Base-by-base conservation (phyloP, 495 filamentous ascomycete genomes). In the Penicillium ucsense region DNA sequence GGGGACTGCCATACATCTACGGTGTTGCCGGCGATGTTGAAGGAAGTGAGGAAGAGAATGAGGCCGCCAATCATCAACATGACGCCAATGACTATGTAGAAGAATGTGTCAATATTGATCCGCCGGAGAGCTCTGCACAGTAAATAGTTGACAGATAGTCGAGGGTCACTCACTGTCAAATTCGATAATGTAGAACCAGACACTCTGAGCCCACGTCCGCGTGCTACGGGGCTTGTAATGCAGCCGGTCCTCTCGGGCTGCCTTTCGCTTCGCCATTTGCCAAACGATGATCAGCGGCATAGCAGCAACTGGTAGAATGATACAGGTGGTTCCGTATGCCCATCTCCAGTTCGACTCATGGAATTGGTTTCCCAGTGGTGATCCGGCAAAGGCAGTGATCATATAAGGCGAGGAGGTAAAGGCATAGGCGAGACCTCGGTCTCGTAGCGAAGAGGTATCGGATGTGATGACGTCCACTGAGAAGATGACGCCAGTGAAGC, bases 31-130 rank as follows among this genome's bases (percentile, higher is more conserved):
- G 70, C 71, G 9, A 85, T 60, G 42, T 52, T 72, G 62, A 87
- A 78, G 6, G 83, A 76, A 1, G 82, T 67, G 4, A 85, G 71
- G 53, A 87, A 77, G 8, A 85, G 61, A 5, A 71, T 68, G 38
- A 85, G 56, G 30, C 80, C 82, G 11, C 62, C 71, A 27, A 67
- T 62, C 43, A 84, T 61, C 8, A 87, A 59, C 30, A 83, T 47
- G 4, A 84, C 62, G 8, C 83, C 82, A 12, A 76, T 30, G 12
- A 70, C 68, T 74, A 46, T 34, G 20, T 2, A 6, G 36, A 11
- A 4, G 33, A 37, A 2, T 20, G 20, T 20, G 20, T 20, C 20
- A 20, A 20, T 20, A 20, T 20, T 20, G 20, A 20, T 20, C 20
- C 20, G 1, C 20, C 8, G 40, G 5, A 38, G n/a, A 33, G 6